Evolutionary conservation across 306 rosid species (phyloP), one percentile per base, ranked within the genome.

Genomic region (Cucurbita maxima): DNA sequence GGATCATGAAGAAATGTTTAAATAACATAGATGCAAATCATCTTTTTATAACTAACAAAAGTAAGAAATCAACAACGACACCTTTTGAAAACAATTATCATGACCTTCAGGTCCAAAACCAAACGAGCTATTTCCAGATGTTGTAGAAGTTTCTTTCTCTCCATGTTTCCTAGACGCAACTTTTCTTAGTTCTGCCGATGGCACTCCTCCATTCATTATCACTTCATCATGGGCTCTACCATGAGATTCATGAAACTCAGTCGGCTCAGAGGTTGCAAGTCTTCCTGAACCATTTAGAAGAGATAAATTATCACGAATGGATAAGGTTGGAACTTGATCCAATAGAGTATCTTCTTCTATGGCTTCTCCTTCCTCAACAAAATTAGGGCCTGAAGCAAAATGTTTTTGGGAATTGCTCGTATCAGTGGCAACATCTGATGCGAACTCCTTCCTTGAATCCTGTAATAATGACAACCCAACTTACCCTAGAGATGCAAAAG

Each of bases 241-340:
- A 63, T 69, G 85, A 43, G 87, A 83, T 70, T 80, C 88, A 64
- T 72, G 83, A 87, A 76, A 77, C 58, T 77, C 82, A 55, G 82
- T 78, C 73, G 84, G 34, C 62, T 79, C 92, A 16, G 88, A 73
- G 73, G 59, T 54, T 82, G 76, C 77, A 75, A 64, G 76, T 81
- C 63, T 66, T 81, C 76, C 73, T 61, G 89, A 86, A 79, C 79
- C 84, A 80, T 83, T 83, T 79, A 76, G 86, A 30, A 78, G 83
- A 82, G 86, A 63, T 77, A 86, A 79, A 73, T 82, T 88, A 69
- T 86, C 91, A 44, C 67, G 89, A 70, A 91, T 82, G 71, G 96
- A 74, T 82, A 95, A 83, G 54, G 97, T 85, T 60, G 86, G 92
- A 89, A 85, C 97, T 76, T 86, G 89, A 83, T 86, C 96, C 22